phyloP scores from a whole-genome alignment of 495 filamentous ascomycete species.

The Amphirosellinia nigrospora region DNA sequence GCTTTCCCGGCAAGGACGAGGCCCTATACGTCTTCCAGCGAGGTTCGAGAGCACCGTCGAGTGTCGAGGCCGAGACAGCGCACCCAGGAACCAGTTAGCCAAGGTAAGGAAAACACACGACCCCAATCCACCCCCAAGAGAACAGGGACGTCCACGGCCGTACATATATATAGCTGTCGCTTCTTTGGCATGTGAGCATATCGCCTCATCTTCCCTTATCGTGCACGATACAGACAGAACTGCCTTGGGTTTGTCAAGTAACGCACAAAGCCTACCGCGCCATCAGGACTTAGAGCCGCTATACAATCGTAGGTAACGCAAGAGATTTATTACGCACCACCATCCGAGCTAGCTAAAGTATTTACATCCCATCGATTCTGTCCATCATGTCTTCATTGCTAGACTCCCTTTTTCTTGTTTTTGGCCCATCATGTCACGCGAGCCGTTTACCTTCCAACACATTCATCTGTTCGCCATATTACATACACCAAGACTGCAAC shows the following conservation, averaged over 20 bases:
- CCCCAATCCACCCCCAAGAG: not conserved
- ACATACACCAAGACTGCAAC: not conserved
- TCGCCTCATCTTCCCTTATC: not conserved
- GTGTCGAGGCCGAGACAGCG: not conserved
- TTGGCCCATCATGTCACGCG: not conserved
- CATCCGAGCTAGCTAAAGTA: not conserved
- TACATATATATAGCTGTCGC: not conserved
- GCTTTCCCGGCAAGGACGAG: slow-evolving; percentile 63
- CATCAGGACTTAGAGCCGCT: no score
- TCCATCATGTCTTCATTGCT: not conserved
- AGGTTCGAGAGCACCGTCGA: slow-evolving; percentile 33
- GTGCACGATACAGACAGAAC: not conserved
- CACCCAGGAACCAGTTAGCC: not conserved
- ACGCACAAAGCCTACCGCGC: not conserved
- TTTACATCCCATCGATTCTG: slow-evolving; percentile 1
- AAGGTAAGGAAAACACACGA: slow-evolving; percentile 20
- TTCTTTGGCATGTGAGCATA: not conserved
- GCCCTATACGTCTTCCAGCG: slow-evolving; percentile 57
- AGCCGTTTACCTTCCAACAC: not conserved
- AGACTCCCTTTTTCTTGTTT: not conserved
- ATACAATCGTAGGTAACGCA: not conserved
- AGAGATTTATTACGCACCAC: not conserved
- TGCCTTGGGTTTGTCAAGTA: not conserved
- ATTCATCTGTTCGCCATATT: not conserved
- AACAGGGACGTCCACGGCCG: not conserved